Base-by-base conservation (phyloP, 2,329 filamentous ascomycete genomes). In the Pestalotiopsis fici region DNA sequence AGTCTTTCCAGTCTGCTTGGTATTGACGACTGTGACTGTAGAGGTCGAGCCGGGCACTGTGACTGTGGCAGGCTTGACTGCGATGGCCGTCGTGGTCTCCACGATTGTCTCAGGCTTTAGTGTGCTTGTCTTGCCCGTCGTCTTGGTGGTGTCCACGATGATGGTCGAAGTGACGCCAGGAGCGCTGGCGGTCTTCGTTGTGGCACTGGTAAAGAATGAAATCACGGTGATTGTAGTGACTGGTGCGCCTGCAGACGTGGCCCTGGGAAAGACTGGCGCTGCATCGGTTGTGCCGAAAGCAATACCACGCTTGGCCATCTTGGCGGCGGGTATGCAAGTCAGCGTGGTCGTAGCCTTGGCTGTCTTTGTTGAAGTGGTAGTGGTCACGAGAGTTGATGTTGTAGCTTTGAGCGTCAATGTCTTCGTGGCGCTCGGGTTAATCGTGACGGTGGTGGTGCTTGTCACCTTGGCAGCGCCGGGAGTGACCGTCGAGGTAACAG, bases 261-360 rank as follows among this genome's bases (percentile, higher is more conserved):
- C 35, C 25, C 64, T 59, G 56, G 56, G 54, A 25, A 60, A 28
- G 64, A 66, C 25, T 21, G 27, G 28, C 2, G 47, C 13, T 25
- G 56, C 56, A 60, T 47, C 31, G 54, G 35, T 59, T 15, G 43
- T 47, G 12, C 50, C 55, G 28, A 57, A 50, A 35, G 27, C 39
- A 54, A 66, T 11, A 61, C 28, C 28, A 18, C 64, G 56, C 64
- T 66, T 66, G 21, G 37, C 21, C 39, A 25, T 43, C 25, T n/a
- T 9, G 31, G 56, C 57, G 15, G 54, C 25, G 15, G 65, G 67
- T 18, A 65, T 69, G 59, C 68, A 69, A 15, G 66, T 39, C 2
- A 72, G 28, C n/a, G 69, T 73, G 4, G 74, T 74, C 4, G 67
- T 69, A 6, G 69, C 70, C 5, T 69, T 67, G 9, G 65, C 69